Base-by-base conservation (phyloP, 2,329 filamentous ascomycete species). In the Clonostachys solani region DNA sequence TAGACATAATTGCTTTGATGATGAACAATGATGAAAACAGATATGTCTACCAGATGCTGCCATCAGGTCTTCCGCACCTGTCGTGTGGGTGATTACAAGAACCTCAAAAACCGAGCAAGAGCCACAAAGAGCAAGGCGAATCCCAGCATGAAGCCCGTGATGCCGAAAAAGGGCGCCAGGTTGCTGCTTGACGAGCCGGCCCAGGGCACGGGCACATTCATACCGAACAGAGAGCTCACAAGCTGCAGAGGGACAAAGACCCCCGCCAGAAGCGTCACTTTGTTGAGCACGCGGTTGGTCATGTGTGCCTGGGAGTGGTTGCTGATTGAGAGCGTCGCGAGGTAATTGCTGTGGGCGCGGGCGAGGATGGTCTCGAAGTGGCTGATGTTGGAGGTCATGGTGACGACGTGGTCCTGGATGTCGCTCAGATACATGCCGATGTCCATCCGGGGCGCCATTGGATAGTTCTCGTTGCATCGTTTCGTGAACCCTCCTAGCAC, bases 291-390 rank as follows among this genome's bases (percentile, higher is more conserved):
- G 54, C 87, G 82, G 71, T 97, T 97, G 47, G 90, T 91, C 55
- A 84, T 79, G 50, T 92, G 96, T 23, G 92, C 92, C 64, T 95
- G 85, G 2, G 86, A 83, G 58, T 96, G 89, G 66, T 89, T 92
- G 65, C 95, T 90, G 57, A 97, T 92, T 36, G 87, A 92, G 52
- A 97, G 82, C 62, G 96, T 94, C 2, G 94, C 92, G 36, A 99
- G 79, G 62, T 99, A 97, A 66, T 97, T 99, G 73, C 87, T 89
- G 72, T 99, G 94, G 3, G 89, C 88, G 19, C 94, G 87, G 23
- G 87, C 92, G 44, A 99, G 79, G 79, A 99, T 96, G 77, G 97
- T 97, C 66, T 99, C 94, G 57, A 96, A 96, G 64, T 99, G 94
- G 1, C 84, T 84, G 57, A 99, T 69, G 67, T 95, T 99, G 56